Conservation (phyloP, 352 stramenopile species). For the Globisporangium ultimum region DNA sequence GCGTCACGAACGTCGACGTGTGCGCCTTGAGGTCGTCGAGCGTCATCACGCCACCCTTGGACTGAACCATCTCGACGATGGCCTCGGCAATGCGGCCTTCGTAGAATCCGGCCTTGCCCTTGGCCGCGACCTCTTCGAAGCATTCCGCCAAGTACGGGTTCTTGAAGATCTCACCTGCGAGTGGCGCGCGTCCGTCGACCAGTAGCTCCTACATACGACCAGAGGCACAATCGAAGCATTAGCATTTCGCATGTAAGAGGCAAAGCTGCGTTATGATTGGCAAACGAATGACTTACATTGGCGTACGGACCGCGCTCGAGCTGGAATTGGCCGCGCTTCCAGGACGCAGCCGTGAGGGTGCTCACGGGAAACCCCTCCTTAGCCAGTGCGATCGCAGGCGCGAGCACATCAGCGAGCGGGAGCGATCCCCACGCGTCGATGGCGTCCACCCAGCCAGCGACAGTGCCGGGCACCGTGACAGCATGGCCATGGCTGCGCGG, state of each 20-base stretch:
- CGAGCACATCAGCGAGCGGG: slow-evolving; percentile 81
- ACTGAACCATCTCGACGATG: slow-evolving; percentile 81
- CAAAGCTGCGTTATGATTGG: too few relatives aligned
- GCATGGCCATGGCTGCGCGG: slow-evolving; percentile 59
- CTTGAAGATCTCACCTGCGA: slow-evolving; percentile 75
- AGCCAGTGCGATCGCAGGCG: slow-evolving; percentile 88
- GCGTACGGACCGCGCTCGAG: slow-evolving; percentile 56
- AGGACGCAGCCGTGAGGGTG: slow-evolving; percentile 85
- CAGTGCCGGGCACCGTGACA: slow-evolving; percentile 90
- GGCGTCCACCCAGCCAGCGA: slow-evolving; percentile 91
- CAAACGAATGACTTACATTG: slow-evolving; percentile 9
- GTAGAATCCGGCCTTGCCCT: slow-evolving; percentile 89
- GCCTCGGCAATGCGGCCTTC: slow-evolving; percentile 78
- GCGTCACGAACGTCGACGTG: slow-evolving; percentile 86
- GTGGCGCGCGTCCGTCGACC: slow-evolving; percentile 43
- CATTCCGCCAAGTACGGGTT: slow-evolving; percentile 87
- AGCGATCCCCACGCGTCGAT: slow-evolving; percentile 84
- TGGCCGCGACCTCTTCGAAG: slow-evolving; percentile 80
- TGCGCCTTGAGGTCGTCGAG: slow-evolving; percentile 88
- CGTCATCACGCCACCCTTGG: slow-evolving; percentile 66
- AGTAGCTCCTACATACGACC: slow-evolving; percentile 43
- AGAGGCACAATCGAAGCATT: too few relatives aligned
- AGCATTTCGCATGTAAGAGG: too few relatives aligned
- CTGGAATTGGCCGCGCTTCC: slow-evolving; percentile 68
- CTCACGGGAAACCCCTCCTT: slow-evolving; percentile 92